Conservation (phyloP, 129 eudicot genomes). For the Apium graveolens region DNA sequence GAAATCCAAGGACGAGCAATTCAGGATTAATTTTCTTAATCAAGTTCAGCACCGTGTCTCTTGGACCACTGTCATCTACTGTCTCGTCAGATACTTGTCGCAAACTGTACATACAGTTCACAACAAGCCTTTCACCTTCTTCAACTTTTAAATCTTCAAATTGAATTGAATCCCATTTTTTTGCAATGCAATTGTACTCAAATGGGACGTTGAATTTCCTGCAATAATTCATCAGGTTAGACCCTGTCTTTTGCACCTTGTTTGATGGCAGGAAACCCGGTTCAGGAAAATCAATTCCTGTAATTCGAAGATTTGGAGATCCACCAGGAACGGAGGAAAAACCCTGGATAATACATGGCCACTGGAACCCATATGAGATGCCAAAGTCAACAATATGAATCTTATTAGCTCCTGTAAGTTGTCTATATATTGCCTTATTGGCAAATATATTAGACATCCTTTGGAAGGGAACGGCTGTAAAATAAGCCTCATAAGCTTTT, state of each 20-base stretch:
- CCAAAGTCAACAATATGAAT: constrained; percentile 46
- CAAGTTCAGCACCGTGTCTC: constrained; percentile 12
- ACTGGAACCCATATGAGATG: constrained; percentile 47
- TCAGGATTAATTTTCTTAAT: constrained; percentile 16
- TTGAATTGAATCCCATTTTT: constrained; percentile 46
- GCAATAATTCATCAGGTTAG: constrained; percentile 36
- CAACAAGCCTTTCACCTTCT: constrained; percentile 41
- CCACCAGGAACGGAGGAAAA: constrained; percentile 31
- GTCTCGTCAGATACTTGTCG: constrained; percentile 39
- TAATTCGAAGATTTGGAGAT: constrained; percentile 43
- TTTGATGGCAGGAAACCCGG: constrained; percentile 48
- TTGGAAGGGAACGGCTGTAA: constrained; percentile 27
- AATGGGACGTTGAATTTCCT: constrained; percentile 41
- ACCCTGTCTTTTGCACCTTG: constrained; percentile 43
- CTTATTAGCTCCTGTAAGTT: background rate
- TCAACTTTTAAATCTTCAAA: constrained; percentile 47
- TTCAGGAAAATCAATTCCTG: constrained; percentile 52
- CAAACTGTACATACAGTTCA: constrained; percentile 37
- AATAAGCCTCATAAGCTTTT: constrained; percentile 35
- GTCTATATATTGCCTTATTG: constrained; percentile 13
- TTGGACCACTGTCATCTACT: constrained; percentile 21
- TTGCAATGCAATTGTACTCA: constrained; percentile 44
- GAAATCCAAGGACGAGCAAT: constrained; percentile 18
- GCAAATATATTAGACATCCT: constrained; percentile 26
- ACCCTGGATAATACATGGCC: constrained; percentile 49